Conservation (phyloP, 805 yeast genomes). For the Grigorovia jiainica region DNA sequence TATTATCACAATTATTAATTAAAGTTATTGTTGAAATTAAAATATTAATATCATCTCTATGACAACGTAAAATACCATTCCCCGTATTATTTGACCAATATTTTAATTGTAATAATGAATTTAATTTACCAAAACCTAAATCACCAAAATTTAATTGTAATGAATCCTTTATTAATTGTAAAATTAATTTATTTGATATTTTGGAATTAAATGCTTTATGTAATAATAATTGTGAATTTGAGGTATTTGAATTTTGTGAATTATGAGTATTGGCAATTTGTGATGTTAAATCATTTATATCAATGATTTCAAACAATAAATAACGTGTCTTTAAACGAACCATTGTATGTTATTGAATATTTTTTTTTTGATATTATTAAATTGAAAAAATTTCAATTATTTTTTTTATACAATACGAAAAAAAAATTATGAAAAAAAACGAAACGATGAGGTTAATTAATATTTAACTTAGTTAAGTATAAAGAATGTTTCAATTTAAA, state of each 20-base stretch:
- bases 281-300: background rate
- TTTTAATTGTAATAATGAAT: constrained; percentile 53
- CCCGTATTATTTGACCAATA: constrained; percentile 76
- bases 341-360: no score
- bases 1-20: constrained; percentile 41
- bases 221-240: constrained; percentile 40
- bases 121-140: constrained; percentile 56
- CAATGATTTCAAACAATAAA: constrained; percentile 59
- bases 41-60: constrained; percentile 50
- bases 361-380: no score
- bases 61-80: constrained; percentile 74
- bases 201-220: constrained; percentile 43
- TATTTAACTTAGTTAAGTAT: no score
- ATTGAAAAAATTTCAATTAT: no score
- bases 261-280: constrained; percentile 39
- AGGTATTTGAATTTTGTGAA: constrained; percentile 37
- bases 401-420: no score
- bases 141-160: constrained; percentile 70
- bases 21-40: constrained; percentile 61
- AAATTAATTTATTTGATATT: constrained; percentile 41
- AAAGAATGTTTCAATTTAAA: no score
- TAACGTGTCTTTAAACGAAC: constrained; percentile 84
- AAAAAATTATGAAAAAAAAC: no score
- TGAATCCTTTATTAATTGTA: constrained; percentile 44
- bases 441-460: no score